Conservation (phyloP, 495 filamentous ascomycete genomes). For the Apodospora peruviana region DNA sequence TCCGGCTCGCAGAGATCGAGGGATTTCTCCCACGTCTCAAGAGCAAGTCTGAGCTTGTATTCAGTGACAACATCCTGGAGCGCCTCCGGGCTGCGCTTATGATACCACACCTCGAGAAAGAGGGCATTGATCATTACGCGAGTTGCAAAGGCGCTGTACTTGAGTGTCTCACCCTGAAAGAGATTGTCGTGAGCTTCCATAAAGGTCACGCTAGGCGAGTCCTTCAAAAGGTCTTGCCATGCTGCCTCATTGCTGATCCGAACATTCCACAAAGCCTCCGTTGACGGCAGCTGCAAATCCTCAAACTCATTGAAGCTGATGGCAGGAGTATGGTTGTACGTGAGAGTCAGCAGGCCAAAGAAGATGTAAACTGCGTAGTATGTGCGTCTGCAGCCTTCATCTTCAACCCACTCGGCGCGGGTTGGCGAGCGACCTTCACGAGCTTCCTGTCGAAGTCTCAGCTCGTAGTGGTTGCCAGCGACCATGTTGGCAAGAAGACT, state of each 20-base stretch:
- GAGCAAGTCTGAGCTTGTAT: conserved; percentile 91
- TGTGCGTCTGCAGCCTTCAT: conserved; percentile 92
- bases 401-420: conserved; percentile 91
- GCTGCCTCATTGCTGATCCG: conserved; percentile 70
- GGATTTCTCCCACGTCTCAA: conserved; percentile 97
- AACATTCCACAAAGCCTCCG: conserved; percentile 91
- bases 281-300: conserved; percentile 83
- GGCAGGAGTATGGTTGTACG: conserved; percentile 93
- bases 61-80: conserved; percentile 95
- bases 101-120: conserved; percentile 97
- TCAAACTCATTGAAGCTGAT: conserved; percentile 99
- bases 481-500: conserved; percentile 98
- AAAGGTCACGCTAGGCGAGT: conserved; percentile 72
- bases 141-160: conserved; percentile 95
- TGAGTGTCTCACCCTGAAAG: conserved; percentile 84
- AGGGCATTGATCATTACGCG: conserved; percentile 98
- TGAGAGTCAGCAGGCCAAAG: conserved; percentile 91
- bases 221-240: conserved; percentile 73
- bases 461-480: conserved; percentile 90
- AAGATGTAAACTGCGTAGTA: conserved; percentile 99
- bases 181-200: conserved; percentile 90
- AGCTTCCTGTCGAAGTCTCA: conserved; percentile 85
- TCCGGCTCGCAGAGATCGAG: conserved; percentile 92
- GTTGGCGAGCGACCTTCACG: conserved; percentile 72
- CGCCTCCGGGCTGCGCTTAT: conserved; percentile 94